Evolutionary conservation across 176 grass and related monocot genomes (phyloP).

Genomic region (Oryza punctata): DNA sequence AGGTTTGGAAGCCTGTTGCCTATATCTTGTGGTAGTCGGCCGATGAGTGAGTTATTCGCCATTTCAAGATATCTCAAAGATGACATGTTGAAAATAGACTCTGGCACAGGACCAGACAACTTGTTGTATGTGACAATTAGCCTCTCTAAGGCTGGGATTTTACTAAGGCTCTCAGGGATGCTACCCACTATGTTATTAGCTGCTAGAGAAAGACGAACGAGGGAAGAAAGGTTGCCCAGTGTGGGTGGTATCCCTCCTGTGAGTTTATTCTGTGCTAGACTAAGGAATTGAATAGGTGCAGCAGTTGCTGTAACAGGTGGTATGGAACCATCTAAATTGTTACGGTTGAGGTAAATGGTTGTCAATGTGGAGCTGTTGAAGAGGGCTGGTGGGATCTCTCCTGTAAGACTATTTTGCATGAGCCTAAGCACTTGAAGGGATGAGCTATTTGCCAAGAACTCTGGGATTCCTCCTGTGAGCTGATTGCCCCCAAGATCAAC

Average conservation of each 20-base stretch:
- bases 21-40: constrained; percentile 43
- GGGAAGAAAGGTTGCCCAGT: constrained; percentile 44
- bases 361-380: not conserved
- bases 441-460: constrained; percentile 12
- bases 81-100: constrained; percentile 48
- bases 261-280: constrained; percentile 34
- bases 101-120: constrained; percentile 4
- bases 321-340: constrained; percentile 42
- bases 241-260: constrained; percentile 47
- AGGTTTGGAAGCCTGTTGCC: constrained; percentile 48
- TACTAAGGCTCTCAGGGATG: constrained; percentile 53
- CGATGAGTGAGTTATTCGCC: constrained; percentile 38
- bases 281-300: constrained; percentile 28
- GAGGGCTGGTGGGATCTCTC: constrained; percentile 24
- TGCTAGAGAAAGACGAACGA: constrained; percentile 29
- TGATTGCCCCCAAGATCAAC: constrained; percentile 36
- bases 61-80: constrained; percentile 37
- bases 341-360: constrained; percentile 36
- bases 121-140: constrained; percentile 28
- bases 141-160: not conserved
- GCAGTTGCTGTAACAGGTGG: not conserved
- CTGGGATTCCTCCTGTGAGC: constrained; percentile 40
- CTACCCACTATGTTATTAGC: constrained; percentile 44
- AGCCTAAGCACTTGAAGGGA: constrained; percentile 41
- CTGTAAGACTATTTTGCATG: constrained; percentile 47